Conservation (phyloP, 129 eudicot genomes). For the Helianthus tuberosus region DNA sequence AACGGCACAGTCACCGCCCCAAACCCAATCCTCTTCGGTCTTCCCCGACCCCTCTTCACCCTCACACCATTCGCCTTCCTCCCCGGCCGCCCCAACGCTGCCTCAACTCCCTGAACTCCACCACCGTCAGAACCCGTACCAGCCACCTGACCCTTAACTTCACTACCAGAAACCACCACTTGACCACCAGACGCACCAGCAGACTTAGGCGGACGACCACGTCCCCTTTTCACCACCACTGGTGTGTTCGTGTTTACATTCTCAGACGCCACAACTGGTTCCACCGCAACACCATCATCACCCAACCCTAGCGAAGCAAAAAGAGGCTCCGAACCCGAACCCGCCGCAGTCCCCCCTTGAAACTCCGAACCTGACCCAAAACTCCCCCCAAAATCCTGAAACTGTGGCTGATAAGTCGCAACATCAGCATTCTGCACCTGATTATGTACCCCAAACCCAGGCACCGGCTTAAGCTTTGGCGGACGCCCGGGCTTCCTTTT, state of each 20-base stretch:
- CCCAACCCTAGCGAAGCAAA: constrained; percentile 48
- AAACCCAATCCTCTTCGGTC: constrained; percentile 34
- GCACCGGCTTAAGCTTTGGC: constrained; percentile 42
- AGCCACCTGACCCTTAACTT: not conserved
- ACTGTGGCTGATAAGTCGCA: constrained; percentile 23
- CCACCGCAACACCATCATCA: constrained; percentile 35
- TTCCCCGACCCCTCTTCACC: constrained; percentile 45
- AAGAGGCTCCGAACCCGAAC: constrained; percentile 41
- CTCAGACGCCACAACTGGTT: not conserved
- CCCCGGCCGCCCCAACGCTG: constrained; percentile 37
- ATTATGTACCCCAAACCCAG: constrained; percentile 23
- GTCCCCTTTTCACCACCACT: constrained; percentile 35
- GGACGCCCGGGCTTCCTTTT: constrained; percentile 62
- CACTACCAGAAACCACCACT: constrained; percentile 22
- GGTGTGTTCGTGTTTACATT: not conserved
- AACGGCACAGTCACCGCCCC: constrained; percentile 43
- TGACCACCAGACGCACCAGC: constrained; percentile 22
- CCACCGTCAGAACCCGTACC: not conserved
- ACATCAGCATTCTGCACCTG: not conserved
- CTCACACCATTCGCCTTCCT: constrained; percentile 42
- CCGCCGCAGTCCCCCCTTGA: constrained; percentile 17
- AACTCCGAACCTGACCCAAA: constrained; percentile 27
- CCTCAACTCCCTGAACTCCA: constrained; percentile 21
- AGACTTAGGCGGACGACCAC: constrained; percentile 53
- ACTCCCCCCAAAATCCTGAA: constrained; percentile 10